Evolutionary conservation across 331 rosid species (phyloP).

Genomic region (Acacia pycnantha): DNA sequence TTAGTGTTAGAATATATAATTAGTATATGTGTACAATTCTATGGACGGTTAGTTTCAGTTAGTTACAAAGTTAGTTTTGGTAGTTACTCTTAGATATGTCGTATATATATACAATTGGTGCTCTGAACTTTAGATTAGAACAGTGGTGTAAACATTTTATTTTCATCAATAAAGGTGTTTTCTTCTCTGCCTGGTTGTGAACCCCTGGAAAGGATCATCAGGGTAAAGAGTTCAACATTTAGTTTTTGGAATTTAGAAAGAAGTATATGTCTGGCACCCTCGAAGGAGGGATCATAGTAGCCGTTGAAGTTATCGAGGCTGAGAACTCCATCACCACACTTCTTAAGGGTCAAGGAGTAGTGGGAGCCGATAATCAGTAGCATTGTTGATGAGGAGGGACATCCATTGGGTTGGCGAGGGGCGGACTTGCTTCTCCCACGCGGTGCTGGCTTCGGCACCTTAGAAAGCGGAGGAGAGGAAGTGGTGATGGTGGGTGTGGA

Average conservation of each 20-base stretch:
- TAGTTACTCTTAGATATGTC: no score
- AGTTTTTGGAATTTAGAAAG: slow-evolving; percentile 38
- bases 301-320: slow-evolving; percentile 81
- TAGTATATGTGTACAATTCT: no score
- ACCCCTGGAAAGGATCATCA: no score
- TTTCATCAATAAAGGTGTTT: no score
- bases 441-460: slow-evolving; percentile 51
- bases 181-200: no score
- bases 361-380: slow-evolving; percentile 74
- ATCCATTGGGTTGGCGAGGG: slow-evolving; percentile 66
- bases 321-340: slow-evolving; percentile 83
- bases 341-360: slow-evolving; percentile 72
- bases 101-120: no score
- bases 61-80: no score
- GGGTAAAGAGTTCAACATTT: no score
- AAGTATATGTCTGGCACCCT: slow-evolving; percentile 71
- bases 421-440: slow-evolving; percentile 91
- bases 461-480: slow-evolving; percentile 73
- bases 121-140: no score
- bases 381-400: slow-evolving; percentile 88
- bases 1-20: no score
- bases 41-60: no score
- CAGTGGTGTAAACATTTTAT: no score
- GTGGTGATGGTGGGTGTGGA: slow-evolving; percentile 41
- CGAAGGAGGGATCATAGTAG: slow-evolving; percentile 81